Percentiles rank a stretch among this genome's conserved stretches.
Conservation (phyloP, 2,329 filamentous ascomycete genomes). For the Chaetomiaceae sp. region DNA sequence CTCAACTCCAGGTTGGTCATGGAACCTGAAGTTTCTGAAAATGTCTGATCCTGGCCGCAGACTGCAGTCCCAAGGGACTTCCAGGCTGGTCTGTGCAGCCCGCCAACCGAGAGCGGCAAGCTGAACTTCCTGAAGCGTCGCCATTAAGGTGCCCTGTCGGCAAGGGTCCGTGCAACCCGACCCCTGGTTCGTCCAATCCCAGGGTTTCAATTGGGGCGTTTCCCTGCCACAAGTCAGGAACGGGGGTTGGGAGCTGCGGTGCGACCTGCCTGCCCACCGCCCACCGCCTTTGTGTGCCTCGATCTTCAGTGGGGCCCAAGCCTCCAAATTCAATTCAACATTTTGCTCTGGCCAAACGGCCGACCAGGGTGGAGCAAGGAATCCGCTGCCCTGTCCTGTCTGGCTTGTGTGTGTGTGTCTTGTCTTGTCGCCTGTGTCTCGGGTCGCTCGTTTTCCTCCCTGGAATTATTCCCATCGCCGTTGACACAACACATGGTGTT, state of each 20-base stretch:
- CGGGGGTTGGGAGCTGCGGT: constrained; percentile 6
- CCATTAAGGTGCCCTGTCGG: background rate
- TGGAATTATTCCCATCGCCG: constrained; percentile 2
- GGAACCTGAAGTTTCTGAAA: too few relatives aligned
- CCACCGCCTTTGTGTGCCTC: constrained; percentile 19
- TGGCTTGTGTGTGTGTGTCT: background rate
- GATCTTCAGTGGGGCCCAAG: constrained; percentile 19
- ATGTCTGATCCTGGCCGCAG: too few relatives aligned
- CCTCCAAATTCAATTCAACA: constrained; percentile 25
- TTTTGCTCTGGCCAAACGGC: constrained; percentile 19
- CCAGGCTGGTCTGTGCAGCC: too few relatives aligned
- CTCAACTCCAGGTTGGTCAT: too few relatives aligned
- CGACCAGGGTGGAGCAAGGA: constrained; percentile 16
- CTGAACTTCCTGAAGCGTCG: too few relatives aligned
- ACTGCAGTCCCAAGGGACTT: too few relatives aligned
- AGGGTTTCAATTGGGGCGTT: constrained; percentile 7
- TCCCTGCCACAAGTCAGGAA: background rate
- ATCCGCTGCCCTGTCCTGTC: constrained; percentile 2
- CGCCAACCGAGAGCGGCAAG: too few relatives aligned
- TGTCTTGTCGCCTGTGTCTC: background rate
- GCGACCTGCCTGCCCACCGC: constrained; percentile 1
- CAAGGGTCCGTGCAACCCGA: constrained; percentile 1
- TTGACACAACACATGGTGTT: background rate
- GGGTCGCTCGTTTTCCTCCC: constrained; percentile 17
- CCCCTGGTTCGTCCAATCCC: constrained; percentile 11